A percentile compares a stretch with the other conserved stretches of the same genome.
Evolutionary conservation across 2,329 filamentous ascomycete species (phyloP).

Genomic region (Monosporascus sp.): DNA sequence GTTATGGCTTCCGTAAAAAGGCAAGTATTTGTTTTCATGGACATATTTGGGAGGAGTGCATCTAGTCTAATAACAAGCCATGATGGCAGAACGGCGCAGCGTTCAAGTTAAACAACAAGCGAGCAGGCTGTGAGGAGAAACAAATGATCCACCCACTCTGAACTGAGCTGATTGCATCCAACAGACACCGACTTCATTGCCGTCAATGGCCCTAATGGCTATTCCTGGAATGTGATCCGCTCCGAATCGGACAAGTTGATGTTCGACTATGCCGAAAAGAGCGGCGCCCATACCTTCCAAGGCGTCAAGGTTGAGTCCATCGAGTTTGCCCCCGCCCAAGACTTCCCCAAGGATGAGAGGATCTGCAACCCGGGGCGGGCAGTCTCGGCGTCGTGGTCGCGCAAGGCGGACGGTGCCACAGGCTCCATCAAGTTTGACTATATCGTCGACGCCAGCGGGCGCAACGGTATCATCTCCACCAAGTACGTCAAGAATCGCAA

Average conservation of each 20-base stretch:
- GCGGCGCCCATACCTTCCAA: constrained; percentile 36
- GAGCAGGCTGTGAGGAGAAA: no score
- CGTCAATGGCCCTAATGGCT: constrained; percentile 30
- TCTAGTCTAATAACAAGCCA: no score
- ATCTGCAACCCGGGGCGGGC: no score
- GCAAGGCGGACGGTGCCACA: constrained; percentile 27
- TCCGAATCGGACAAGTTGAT: constrained; percentile 40
- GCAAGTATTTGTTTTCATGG: no score
- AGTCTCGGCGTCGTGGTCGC: constrained; percentile 29
- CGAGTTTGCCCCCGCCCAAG: no score
- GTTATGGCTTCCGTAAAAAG: no score
- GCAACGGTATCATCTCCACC: constrained; percentile 38
- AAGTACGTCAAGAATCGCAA: constrained; percentile 43
- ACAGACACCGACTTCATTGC: constrained; percentile 38
- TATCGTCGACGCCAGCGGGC: constrained; percentile 42
- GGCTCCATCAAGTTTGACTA: constrained; percentile 41
- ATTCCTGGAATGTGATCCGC: constrained; percentile 41
- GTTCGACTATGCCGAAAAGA: constrained; percentile 34
- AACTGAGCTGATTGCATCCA: background rate
- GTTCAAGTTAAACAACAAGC: no score
- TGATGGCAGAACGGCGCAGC: no score
- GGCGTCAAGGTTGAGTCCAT: constrained; percentile 30
- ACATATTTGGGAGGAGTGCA: no score
- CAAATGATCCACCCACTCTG: no score
- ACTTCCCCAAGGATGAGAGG: no score